phyloP scores from a whole-genome alignment of 2,329 filamentous ascomycete species.

The Ophiostoma ips region DNA sequence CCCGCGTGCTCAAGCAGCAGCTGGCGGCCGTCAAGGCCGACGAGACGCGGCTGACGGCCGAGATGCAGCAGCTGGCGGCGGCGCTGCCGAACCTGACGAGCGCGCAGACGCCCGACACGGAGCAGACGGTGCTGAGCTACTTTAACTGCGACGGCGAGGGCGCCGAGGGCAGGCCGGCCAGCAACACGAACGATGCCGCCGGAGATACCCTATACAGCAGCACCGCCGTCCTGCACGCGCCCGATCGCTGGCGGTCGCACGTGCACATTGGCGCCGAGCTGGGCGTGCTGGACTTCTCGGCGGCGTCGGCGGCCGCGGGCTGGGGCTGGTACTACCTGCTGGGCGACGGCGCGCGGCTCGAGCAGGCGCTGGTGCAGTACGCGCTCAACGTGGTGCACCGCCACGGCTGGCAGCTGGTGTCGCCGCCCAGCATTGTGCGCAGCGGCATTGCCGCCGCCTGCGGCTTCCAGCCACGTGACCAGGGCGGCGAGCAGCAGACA shows the following conservation, averaged over 20 bases:
- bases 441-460: slow-evolving; percentile 80
- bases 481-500: slow-evolving; percentile 81
- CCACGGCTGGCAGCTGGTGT: slow-evolving; percentile 65
- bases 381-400: slow-evolving; percentile 59
- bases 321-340: slow-evolving; percentile 98
- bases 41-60: slow-evolving; percentile 43
- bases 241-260: slow-evolving; percentile 49
- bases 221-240: not conserved
- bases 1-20: slow-evolving; percentile 47
- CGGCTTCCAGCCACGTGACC: slow-evolving; percentile 86
- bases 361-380: slow-evolving; percentile 85
- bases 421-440: slow-evolving; percentile 84
- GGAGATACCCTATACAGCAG: too few species aligned
- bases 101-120: slow-evolving; percentile 57
- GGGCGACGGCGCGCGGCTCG: slow-evolving; percentile 85
- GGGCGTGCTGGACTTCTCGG: slow-evolving; percentile 80
- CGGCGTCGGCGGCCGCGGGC: slow-evolving; percentile 66
- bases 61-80: slow-evolving; percentile 63
- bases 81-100: slow-evolving; percentile 80
- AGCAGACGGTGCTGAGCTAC: slow-evolving; percentile 54
- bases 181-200: too few species aligned
- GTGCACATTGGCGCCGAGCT: slow-evolving; percentile 76
- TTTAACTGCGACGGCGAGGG: slow-evolving; percentile 57
- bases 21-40: slow-evolving; percentile 46
- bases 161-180: slow-evolving; percentile 7